Conservation (phyloP, 140 eudicot species). For the Flaveria floridana region DNA sequence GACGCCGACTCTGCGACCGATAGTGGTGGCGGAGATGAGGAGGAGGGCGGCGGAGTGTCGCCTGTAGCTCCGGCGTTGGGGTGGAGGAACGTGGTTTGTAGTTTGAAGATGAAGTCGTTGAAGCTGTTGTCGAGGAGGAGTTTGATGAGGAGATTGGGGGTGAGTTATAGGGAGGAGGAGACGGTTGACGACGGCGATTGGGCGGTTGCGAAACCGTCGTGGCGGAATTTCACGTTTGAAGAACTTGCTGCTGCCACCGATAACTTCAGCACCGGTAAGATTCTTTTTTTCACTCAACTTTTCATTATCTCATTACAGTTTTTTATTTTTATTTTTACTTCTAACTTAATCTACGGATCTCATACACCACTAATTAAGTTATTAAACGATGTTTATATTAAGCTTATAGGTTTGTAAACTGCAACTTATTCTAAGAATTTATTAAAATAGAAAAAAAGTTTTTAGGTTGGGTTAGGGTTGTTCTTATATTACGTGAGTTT, state of each 20-base stretch:
- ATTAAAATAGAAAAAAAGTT: too few species aligned
- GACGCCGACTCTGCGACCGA: conserved; percentile 15
- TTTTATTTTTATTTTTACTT: too few species aligned
- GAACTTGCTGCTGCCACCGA: conserved; percentile 78
- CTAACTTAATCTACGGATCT: too few species aligned
- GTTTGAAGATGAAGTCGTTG: conserved; percentile 42
- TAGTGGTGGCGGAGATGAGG: conserved; percentile 17
- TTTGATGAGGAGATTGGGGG: conserved; percentile 44
- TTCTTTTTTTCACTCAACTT: conserved; percentile 5
- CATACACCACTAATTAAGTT: too few species aligned
- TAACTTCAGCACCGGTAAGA: conserved; percentile 63
- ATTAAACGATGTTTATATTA: too few species aligned
- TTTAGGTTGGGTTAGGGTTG: too few species aligned
- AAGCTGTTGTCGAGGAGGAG: conserved; percentile 48
- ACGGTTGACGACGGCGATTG: conserved; percentile 39
- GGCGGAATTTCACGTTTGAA: conserved; percentile 68
- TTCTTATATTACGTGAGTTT: too few species aligned
- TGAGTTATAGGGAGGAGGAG: conserved; percentile 40
- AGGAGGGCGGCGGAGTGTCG: conserved; percentile 6
- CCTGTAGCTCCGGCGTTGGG: conserved; percentile 15
- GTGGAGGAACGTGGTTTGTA: conserved; percentile 53
- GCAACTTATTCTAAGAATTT: too few species aligned
- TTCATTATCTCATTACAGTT: too few species aligned
- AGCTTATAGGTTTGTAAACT: too few species aligned
- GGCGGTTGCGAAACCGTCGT: conserved; percentile 66